phyloP scores from a whole-genome alignment of 768 basidiomycete genomes.

The Auricularia sp. region DNA sequence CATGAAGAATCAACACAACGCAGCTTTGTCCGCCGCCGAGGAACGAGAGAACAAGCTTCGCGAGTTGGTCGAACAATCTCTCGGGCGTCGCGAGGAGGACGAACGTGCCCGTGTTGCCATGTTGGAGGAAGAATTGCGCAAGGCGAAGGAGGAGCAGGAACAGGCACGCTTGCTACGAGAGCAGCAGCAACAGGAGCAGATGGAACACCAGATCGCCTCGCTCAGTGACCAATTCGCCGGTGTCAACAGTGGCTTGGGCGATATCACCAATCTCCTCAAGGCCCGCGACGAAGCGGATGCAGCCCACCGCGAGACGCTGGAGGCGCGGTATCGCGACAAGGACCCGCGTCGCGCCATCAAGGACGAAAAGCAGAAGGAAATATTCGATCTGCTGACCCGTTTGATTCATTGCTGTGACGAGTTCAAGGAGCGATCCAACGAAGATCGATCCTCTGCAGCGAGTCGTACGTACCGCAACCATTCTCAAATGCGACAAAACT shows the following conservation, averaged over 20 bases:
- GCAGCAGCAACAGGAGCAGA: slow-evolving; percentile 43
- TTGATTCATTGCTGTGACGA: slow-evolving; percentile 47
- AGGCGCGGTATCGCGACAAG: slow-evolving; percentile 58
- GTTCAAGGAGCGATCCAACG: slow-evolving; percentile 42
- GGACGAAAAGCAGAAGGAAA: slow-evolving; percentile 43
- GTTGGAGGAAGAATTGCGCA: slow-evolving; percentile 30
- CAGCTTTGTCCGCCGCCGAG: slow-evolving; percentile 21
- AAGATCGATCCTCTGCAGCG: slow-evolving; percentile 40
- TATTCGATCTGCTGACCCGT: slow-evolving; percentile 52
- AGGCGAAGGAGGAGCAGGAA: slow-evolving; percentile 51
- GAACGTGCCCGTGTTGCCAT: slow-evolving; percentile 40
- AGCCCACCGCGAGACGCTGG: slow-evolving; percentile 46
- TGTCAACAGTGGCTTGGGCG: slow-evolving; percentile 49
- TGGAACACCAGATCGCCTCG: slow-evolving; percentile 40
- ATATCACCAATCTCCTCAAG: slow-evolving; percentile 65
- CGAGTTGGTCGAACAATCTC: slow-evolving; percentile 9
- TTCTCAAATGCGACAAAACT: slow-evolving; percentile 10
- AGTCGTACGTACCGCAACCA: slow-evolving; percentile 29
- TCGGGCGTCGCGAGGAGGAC: slow-evolving; percentile 30
- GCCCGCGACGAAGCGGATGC: slow-evolving; percentile 47
- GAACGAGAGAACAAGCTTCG: slow-evolving; percentile 8
- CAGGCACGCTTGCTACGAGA: slow-evolving; percentile 51
- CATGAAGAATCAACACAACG: slow-evolving; percentile 53
- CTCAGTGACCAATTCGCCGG: slow-evolving; percentile 19
- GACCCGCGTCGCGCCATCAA: slow-evolving; percentile 46